Base-by-base conservation (phyloP, 768 basidiomycete genomes). In the Lactarius sanguifluus region DNA sequence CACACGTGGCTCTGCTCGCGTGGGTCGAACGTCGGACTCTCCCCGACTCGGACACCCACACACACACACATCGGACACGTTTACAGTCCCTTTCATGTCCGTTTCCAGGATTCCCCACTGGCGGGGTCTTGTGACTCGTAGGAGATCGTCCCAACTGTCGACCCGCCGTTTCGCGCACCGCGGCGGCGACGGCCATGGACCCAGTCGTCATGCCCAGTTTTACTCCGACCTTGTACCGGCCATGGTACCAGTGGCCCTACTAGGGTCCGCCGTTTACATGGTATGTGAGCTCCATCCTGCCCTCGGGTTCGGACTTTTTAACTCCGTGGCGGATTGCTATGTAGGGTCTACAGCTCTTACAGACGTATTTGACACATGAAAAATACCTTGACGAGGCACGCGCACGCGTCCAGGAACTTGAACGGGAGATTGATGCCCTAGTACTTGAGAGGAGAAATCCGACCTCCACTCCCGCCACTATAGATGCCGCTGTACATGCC, bases 181-280 rank as follows among this genome's bases (percentile, higher is more conserved):
- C 71, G 6, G 71, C 73, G 4, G 71, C 74, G 61, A 72, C 74
- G 6, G 64, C 20, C 57, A 59, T 25, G 25, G 43, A 23, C 79
- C 75, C 64, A 85, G 83, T 36, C 77, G 80, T 13, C 89, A 92
- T 74, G 83, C 83, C 7, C 78, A 81, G 70, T 86, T 88, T 82
- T 94, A 94, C 75, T 79, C 85, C 54, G 82, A 85, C 61, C 81
- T 87, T 58, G 76, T 89, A 45, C 92, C 92, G 32, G 85, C 84
- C 38, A 92, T 92, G 90, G 77, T 92, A 58, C 92, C 91, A 10
- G 79, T 94, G 61, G 86, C 87, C 60, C 78, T 94, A 60, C 80
- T 94, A 15, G 92, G 91, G 20, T 91, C 90, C 60, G 89, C 87
- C 10, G 82, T 93, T 64, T 93, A 91, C 77, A 79, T 91, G 71